Evolutionary conservation across 805 yeast genomes (phyloP), one percentile per base, ranked within the genome.

Genomic region (Torulaspora indica): DNA sequence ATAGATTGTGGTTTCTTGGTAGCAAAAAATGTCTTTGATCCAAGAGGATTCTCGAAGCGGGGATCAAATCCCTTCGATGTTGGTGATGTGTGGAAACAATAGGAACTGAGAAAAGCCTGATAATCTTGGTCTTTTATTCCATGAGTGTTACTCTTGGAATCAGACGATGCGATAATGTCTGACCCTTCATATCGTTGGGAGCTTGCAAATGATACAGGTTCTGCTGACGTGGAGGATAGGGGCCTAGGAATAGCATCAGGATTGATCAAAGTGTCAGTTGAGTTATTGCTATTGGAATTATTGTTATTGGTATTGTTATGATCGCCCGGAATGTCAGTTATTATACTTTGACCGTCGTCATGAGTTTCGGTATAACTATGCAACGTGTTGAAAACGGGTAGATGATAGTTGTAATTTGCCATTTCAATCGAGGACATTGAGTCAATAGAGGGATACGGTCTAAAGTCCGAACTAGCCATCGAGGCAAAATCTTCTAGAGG

Each of bases 81-180:
- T 34, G 56, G 36, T 2, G 57, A 51, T 4, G 46, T 48, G 38
- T 55, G 54, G 40, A 59, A 60, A 43, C 65, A 58, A 37, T 57
- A 59, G 4, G 63, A 54, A 34, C 55, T 52, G 23, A 58, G 35
- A 35, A 60, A 51, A 9, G 57, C 52, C 34, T 60, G 56, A 41
- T 60, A 59, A 43, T 58, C 58, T 43, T 48, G 44, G 40, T 53
- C 49, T 30, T 48, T 51, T 23, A 44, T 14, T 40, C 25, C 42
- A 14, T 7, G 17, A 13, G 33, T 29, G 10, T 15, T 12, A 28
- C 20, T 28, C 12, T 38, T 18, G 13, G 34, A 28, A 22, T 38
- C 31, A 8, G 31, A 28, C 17, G 23, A 23, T 18, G 40, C 18
- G 18, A 31, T 25, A 9, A 33, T 15, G 12, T 23, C 17, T 8